Percentiles rank a stretch among this genome's conserved stretches.
These are phyloP conservation scores for Gnomoniopsis sp. DNA, from an alignment of 2,329 filamentous ascomycete species.

Conservation along the genomic window DNA sequence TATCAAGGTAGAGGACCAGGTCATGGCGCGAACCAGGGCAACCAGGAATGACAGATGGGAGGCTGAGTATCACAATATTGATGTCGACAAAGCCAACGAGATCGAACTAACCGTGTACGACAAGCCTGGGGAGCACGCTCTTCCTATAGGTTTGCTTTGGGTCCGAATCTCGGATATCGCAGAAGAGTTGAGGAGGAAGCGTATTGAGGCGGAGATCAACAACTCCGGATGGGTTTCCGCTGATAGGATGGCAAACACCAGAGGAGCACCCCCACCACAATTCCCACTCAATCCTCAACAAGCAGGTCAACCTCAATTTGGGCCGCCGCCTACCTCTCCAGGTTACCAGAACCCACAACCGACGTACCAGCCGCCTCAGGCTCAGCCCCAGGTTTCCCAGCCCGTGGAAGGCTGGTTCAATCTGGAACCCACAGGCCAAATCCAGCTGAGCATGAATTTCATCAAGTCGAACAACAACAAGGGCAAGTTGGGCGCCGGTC, in stretches of 20 bases:
- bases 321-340: constrained; percentile 40
- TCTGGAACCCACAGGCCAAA: constrained; percentile 87
- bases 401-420: constrained; percentile 96
- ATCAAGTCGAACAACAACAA: constrained; percentile 85
- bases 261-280: constrained; percentile 45
- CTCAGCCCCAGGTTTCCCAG: constrained; percentile 51
- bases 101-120: constrained; percentile 98
- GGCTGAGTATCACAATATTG: constrained; percentile 84
- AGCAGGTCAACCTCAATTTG: constrained; percentile 35
- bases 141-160: constrained; percentile 95
- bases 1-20: constrained; percentile 92
- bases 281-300: constrained; percentile 54
- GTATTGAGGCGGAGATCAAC: constrained; percentile 93
- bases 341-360: constrained; percentile 28
- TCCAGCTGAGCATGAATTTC: constrained; percentile 89
- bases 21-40: constrained; percentile 82
- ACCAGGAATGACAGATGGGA: constrained; percentile 89
- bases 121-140: constrained; percentile 83
- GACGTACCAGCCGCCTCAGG: constrained; percentile 28
- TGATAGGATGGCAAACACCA: constrained; percentile 76
- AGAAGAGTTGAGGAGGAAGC: constrained; percentile 95
- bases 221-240: constrained; percentile 95
- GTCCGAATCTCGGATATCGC: constrained; percentile 95
- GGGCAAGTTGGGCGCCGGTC: constrained; percentile 78
- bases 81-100: constrained; percentile 98